Conservation (phyloP, 129 eudicot species). For the Flaveria linearis region DNA sequence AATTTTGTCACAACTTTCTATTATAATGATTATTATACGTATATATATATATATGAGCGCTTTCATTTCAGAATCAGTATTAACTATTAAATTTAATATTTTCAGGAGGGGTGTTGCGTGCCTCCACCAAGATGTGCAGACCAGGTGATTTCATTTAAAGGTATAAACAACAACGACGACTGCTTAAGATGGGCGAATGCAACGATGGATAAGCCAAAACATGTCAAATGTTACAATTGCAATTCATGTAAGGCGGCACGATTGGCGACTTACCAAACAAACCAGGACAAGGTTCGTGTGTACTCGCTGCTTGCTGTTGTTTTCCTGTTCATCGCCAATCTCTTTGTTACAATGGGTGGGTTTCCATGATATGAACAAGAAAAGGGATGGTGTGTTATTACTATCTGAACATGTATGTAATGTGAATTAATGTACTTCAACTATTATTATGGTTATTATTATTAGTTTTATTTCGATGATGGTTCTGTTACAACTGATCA, state of each 20-base stretch:
- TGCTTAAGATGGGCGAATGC: slow-evolving; percentile 38
- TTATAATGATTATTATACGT: background rate
- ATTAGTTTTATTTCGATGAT: too few species aligned
- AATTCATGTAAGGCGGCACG: slow-evolving; percentile 45
- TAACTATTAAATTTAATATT: background rate
- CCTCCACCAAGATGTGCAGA: slow-evolving; percentile 37
- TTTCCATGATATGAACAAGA: slow-evolving; percentile 23
- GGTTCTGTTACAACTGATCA: background rate
- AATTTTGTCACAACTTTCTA: background rate
- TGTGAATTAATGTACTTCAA: background rate
- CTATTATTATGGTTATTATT: background rate
- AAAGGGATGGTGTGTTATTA: background rate
- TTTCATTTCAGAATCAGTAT: background rate
- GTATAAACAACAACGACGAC: slow-evolving; percentile 27
- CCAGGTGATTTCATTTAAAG: slow-evolving; percentile 9
- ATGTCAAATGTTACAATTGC: slow-evolving; percentile 38
- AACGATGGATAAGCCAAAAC: slow-evolving; percentile 12
- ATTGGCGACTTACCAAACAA: slow-evolving; percentile 34
- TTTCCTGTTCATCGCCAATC: slow-evolving; percentile 33
- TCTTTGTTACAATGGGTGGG: slow-evolving; percentile 34
- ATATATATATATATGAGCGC: too few species aligned
- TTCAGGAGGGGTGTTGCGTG: slow-evolving; percentile 42
- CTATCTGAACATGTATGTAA: slow-evolving; percentile 29
- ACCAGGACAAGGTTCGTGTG: slow-evolving; percentile 36
- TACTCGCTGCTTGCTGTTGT: slow-evolving; percentile 26